A percentile compares a stretch with the other conserved stretches of the same genome.
phyloP scores from a whole-genome alignment of 2,329 filamentous ascomycete species.

The Diaporthe sp. region DNA sequence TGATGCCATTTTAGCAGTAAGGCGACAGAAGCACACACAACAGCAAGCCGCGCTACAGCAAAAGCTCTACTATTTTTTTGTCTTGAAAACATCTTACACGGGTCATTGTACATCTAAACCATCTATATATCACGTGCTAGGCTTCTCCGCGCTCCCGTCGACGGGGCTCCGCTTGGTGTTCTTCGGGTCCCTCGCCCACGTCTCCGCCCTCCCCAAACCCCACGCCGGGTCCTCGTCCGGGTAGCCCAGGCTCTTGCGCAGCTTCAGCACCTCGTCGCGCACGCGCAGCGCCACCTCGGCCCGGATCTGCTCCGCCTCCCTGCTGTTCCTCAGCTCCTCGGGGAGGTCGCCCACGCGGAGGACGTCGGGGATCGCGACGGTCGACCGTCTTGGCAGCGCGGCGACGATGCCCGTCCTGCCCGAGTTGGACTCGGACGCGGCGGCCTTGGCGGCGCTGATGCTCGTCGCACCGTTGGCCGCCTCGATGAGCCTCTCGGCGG shows the following conservation, averaged over 20 bases:
- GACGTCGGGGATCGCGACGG: conserved; percentile 43
- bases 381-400: neutral
- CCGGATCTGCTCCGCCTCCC: conserved; percentile 83
- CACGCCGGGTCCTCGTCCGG: conserved; percentile 79
- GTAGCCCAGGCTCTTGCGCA: conserved; percentile 79
- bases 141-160: conserved; percentile 64
- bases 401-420: conserved; percentile 40
- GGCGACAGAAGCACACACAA: neutral
- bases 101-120: neutral
- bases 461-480: neutral
- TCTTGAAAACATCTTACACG: conserved; percentile 9
- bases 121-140: conserved; percentile 29
- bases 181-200: conserved; percentile 74
- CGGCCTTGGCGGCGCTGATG: conserved; percentile 7
- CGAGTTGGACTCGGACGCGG: conserved; percentile 30
- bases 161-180: conserved; percentile 67
- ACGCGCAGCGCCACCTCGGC: conserved; percentile 86
- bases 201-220: conserved; percentile 82
- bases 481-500: conserved; percentile 28
- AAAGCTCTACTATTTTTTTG: neutral
- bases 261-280: conserved; percentile 83
- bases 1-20: neutral
- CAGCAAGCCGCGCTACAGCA: neutral
- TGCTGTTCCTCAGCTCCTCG: conserved; percentile 76
- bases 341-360: conserved; percentile 68